Percentiles rank a stretch among this genome's conserved stretches.
These are phyloP conservation scores for Pestalotiopsis sp. DNA, from an alignment of 2,329 filamentous ascomycete genomes.

Conservation along the genomic window DNA sequence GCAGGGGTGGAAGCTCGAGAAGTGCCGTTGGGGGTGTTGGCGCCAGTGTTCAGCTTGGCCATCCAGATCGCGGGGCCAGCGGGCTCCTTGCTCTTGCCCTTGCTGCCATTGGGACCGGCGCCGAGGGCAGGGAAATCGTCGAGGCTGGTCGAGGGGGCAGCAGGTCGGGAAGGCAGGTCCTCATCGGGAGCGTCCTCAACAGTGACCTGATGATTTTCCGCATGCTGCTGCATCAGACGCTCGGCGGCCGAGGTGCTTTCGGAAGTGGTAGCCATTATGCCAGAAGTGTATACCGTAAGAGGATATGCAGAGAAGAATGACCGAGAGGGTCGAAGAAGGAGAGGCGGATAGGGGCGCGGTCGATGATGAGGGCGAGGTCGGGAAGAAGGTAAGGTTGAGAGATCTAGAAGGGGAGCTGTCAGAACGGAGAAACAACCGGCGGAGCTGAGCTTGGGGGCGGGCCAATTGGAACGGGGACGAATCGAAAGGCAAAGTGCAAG, in stretches of 20 bases:
- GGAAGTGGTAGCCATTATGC: constrained; percentile 45
- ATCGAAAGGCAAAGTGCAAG: neutral
- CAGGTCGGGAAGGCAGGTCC: constrained; percentile 65
- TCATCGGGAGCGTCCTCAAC: constrained; percentile 84
- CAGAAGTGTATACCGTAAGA: constrained; percentile 11
- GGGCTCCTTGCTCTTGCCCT: constrained; percentile 61
- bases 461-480: constrained; percentile 1
- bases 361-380: neutral
- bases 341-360: constrained; percentile 1
- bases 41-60: constrained; percentile 54
- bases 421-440: neutral
- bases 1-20: constrained; percentile 66
- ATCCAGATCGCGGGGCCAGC: constrained; percentile 76
- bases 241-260: constrained; percentile 53
- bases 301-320: constrained; percentile 16
- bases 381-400: neutral
- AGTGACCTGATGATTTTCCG: constrained; percentile 60
- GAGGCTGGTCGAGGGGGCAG: constrained; percentile 71
- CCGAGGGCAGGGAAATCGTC: constrained; percentile 95
- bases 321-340: constrained; percentile 8
- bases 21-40: constrained; percentile 53
- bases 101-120: constrained; percentile 31
- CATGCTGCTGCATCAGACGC: constrained; percentile 67
- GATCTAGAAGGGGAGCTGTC: neutral
- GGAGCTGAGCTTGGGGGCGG: neutral